Evolutionary conservation across 1,284 basidiomycete species (phyloP).

Genomic region (Sporisorium reilianum): DNA sequence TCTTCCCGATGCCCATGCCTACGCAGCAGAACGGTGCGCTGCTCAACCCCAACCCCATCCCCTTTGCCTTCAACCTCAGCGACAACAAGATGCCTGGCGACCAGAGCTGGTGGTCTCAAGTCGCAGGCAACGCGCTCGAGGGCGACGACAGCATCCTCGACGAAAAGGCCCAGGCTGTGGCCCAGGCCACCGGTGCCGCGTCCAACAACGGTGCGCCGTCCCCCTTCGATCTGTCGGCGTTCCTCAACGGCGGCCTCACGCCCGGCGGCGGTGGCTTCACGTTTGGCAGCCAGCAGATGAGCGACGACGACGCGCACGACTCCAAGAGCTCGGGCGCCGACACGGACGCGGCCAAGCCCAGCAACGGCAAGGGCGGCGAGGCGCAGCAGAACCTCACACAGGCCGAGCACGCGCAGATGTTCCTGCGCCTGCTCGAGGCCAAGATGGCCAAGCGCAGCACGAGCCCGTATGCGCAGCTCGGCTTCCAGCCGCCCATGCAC

Average conservation of each 20-base stretch:
- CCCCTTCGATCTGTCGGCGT: constrained; percentile 61
- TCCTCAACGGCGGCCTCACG: constrained; percentile 59
- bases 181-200: constrained; percentile 39
- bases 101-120: constrained; percentile 62
- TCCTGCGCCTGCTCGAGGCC: constrained; percentile 52
- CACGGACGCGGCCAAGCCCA: constrained; percentile 20
- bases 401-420: constrained; percentile 57
- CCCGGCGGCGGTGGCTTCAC: constrained; percentile 53
- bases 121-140: constrained; percentile 52
- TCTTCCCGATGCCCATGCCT: constrained; percentile 59
- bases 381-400: constrained; percentile 36
- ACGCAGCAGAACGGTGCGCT: constrained; percentile 63
- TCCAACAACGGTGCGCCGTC: constrained; percentile 42
- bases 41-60: constrained; percentile 65
- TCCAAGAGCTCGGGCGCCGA: constrained; percentile 10
- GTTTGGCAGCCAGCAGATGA: constrained; percentile 34
- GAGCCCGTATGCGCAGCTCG: constrained; percentile 54
- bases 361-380: constrained; percentile 26
- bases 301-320: constrained; percentile 18
- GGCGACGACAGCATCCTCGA: constrained; percentile 55
- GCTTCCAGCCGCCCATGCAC: constrained; percentile 57
- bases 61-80: constrained; percentile 64
- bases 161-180: constrained; percentile 63
- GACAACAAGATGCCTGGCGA: constrained; percentile 50
- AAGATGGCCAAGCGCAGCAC: constrained; percentile 50